A percentile compares a stretch with the other conserved stretches of the same genome.
These are phyloP conservation scores for Nemania abortiva DNA, from an alignment of 2,329 filamentous ascomycete species.

Conservation along the genomic window DNA sequence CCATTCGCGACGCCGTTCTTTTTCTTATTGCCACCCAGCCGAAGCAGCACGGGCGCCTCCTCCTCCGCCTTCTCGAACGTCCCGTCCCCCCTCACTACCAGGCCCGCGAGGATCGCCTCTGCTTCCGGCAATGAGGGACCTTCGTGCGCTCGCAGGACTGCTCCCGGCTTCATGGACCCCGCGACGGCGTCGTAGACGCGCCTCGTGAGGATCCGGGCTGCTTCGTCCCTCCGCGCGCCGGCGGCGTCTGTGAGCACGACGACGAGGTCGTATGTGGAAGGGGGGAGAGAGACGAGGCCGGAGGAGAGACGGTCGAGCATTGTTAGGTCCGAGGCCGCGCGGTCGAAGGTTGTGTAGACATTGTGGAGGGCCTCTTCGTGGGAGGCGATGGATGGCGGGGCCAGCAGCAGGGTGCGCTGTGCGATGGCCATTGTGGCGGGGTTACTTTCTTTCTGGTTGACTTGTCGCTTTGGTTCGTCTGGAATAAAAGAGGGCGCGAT, in stretches of 20 bases:
- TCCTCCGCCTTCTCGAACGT: constrained; percentile 79
- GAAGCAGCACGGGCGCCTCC: constrained; percentile 69
- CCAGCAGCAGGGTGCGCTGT: constrained; percentile 81
- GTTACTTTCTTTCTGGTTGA: background rate
- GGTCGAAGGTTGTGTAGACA: constrained; percentile 79
- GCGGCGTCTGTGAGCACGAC: constrained; percentile 85
- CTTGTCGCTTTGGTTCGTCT: background rate
- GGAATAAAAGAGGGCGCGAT: background rate
- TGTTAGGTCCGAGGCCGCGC: constrained; percentile 85
- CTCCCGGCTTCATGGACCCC: constrained; percentile 77
- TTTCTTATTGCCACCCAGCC: constrained; percentile 70
- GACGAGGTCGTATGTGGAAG: constrained; percentile 83
- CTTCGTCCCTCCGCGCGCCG: constrained; percentile 72
- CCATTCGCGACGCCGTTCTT: constrained; percentile 52
- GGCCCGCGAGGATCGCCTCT: constrained; percentile 85
- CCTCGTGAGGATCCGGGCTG: constrained; percentile 72
- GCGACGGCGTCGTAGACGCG: constrained; percentile 77
- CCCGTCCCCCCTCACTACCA: constrained; percentile 72
- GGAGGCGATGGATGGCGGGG: constrained; percentile 88
- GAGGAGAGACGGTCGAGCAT: constrained; percentile 95
- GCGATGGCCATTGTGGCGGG: constrained; percentile 41
- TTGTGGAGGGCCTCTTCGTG: constrained; percentile 81
- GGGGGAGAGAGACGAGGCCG: constrained; percentile 81
- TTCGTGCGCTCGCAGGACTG: constrained; percentile 76
- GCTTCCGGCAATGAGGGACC: constrained; percentile 64